A percentile compares a stretch with the other conserved stretches of the same genome.
These are phyloP conservation scores for Coemansia pectinata DNA, from an alignment of 192 early-diverging fungal genomes.

Conservation along the genomic window DNA sequence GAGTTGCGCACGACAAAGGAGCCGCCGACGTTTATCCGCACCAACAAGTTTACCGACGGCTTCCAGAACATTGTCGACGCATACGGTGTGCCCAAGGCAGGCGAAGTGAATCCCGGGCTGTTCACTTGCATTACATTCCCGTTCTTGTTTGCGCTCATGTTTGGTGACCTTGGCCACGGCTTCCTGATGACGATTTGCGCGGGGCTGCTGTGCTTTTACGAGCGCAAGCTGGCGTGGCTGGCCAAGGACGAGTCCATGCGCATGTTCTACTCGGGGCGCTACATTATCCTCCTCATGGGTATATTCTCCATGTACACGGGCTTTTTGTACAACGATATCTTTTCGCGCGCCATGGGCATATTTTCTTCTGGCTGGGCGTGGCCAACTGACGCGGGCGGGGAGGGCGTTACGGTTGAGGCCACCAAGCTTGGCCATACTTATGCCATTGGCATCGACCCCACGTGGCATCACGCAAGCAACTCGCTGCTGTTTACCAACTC, in stretches of 20 bases:
- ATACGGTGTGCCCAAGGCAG: conserved; percentile 94
- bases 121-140: conserved; percentile 98
- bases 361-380: conserved; percentile 81
- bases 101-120: conserved; percentile 98
- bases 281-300: conserved; percentile 98
- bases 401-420: conserved; percentile 61
- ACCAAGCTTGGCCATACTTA: conserved; percentile 66
- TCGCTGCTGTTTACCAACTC: conserved; percentile 94
- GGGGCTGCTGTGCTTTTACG: conserved; percentile 74
- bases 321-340: conserved; percentile 97
- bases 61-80: conserved; percentile 98
- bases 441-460: conserved; percentile 85
- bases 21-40: conserved; percentile 92
- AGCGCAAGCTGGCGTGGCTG: conserved; percentile 73
- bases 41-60: conserved; percentile 95
- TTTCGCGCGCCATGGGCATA: conserved; percentile 76
- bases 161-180: conserved; percentile 98
- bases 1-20: conserved; percentile 81
- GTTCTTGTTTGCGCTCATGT: conserved; percentile 99
- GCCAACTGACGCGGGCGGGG: conserved; percentile 60
- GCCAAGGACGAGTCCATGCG: conserved; percentile 75
- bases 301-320: conserved; percentile 97
- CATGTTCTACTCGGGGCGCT: conserved; percentile 94
- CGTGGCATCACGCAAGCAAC: conserved; percentile 95
- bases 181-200: conserved; percentile 79